These are phyloP conservation scores for Venturia aucupariae DNA, from an alignment of 2,329 filamentous ascomycete species.

Conservation along the genomic window DNA sequence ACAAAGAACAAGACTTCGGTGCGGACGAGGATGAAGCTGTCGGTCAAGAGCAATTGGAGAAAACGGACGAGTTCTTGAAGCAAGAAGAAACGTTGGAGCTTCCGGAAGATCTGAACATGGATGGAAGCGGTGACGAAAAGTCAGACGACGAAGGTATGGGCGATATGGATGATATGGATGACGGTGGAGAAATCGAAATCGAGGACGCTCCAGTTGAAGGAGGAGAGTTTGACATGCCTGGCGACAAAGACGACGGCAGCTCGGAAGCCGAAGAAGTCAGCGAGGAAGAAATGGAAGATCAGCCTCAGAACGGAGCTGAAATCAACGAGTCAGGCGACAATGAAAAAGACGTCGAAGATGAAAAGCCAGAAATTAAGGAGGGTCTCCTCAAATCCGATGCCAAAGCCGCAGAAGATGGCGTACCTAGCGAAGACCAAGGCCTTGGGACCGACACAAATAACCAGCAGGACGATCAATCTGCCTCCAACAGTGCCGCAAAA, in stretches of 20 bases:
- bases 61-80: constrained; percentile 65
- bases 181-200: constrained; percentile 36
- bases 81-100: constrained; percentile 76
- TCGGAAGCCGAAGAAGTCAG: constrained; percentile 30
- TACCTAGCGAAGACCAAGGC: constrained; percentile 54
- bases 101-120: constrained; percentile 79
- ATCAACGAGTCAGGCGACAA: constrained; percentile 37
- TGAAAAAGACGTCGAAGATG: constrained; percentile 32
- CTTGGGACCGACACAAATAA: constrained; percentile 58
- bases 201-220: constrained; percentile 31
- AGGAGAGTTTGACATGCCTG: constrained; percentile 35
- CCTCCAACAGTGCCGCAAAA: constrained; percentile 45
- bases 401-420: constrained; percentile 52
- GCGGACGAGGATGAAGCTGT: constrained; percentile 44
- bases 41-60: constrained; percentile 56
- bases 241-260: constrained; percentile 32
- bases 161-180: constrained; percentile 41
- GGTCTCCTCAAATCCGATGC: constrained; percentile 35
- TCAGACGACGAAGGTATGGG: constrained; percentile 23
- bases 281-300: constrained; percentile 25
- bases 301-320: constrained; percentile 28
- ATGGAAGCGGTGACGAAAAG: constrained; percentile 49
- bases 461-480: constrained; percentile 51
- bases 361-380: constrained; percentile 34
- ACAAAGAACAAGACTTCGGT: constrained; percentile 44